Evolutionary conservation across 1,284 basidiomycete species (phyloP).

Genomic region (Melampsora americana): DNA sequence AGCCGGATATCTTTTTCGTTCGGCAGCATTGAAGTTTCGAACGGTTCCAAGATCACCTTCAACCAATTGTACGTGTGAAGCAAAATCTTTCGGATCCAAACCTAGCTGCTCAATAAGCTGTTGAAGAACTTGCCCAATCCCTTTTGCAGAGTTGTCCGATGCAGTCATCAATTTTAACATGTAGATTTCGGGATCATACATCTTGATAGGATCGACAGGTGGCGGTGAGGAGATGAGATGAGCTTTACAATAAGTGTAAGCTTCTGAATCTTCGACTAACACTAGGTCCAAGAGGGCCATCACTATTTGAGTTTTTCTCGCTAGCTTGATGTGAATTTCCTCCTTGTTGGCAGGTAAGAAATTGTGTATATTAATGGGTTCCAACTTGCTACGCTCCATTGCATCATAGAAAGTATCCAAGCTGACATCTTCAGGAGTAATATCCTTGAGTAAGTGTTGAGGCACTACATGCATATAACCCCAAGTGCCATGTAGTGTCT

Average conservation of each 20-base stretch:
- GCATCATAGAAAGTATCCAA: not conserved
- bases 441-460: not conserved
- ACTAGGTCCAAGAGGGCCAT: not conserved
- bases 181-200: not conserved
- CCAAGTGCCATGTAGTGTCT: constrained; percentile 20
- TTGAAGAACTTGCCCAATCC: constrained; percentile 25
- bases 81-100: not conserved
- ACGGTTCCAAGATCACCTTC: constrained; percentile 28
- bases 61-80: constrained; percentile 4
- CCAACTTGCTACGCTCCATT: not conserved
- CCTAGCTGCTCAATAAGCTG: constrained; percentile 1
- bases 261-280: not conserved
- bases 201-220: not conserved
- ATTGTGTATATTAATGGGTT: not conserved
- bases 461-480: constrained; percentile 13
- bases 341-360: constrained; percentile 1
- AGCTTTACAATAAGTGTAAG: not conserved
- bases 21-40: constrained; percentile 6
- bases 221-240: not conserved
- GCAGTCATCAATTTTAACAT: constrained; percentile 27
- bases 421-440: constrained; percentile 4
- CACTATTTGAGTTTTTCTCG: constrained; percentile 8
- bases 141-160: constrained; percentile 22
- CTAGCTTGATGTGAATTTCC: not conserved
- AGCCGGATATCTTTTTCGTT: not conserved